These are phyloP conservation scores for Cryphonectria carpinicola DNA, from an alignment of 2,329 filamentous ascomycete species.

Conservation along the genomic window DNA sequence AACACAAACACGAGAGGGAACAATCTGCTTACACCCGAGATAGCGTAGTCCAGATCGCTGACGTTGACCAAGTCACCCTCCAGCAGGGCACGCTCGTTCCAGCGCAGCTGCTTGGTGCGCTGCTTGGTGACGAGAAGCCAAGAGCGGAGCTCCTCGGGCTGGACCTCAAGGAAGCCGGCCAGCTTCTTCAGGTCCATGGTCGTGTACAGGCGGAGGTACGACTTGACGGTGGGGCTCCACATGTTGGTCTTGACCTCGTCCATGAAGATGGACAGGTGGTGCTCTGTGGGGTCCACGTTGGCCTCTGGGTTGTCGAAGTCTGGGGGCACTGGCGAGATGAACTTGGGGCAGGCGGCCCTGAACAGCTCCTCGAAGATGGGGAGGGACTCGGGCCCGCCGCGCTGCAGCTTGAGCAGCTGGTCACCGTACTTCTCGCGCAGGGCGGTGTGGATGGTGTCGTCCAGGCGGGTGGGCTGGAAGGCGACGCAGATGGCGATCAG, in stretches of 20 bases:
- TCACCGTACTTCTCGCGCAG: slow-evolving; percentile 99
- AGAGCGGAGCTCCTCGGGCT: slow-evolving; percentile 92
- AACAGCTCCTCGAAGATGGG: slow-evolving; percentile 99
- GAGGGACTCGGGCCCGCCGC: slow-evolving; percentile 91
- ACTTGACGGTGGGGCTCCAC: slow-evolving; percentile 96
- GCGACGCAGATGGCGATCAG: slow-evolving; percentile 98
- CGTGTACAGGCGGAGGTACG: slow-evolving; percentile 97
- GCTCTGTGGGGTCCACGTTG: slow-evolving; percentile 96
- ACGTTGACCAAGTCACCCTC: slow-evolving; percentile 93
- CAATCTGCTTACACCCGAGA: slow-evolving; percentile 78
- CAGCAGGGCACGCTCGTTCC: slow-evolving; percentile 85
- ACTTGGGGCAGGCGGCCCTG: slow-evolving; percentile 97
- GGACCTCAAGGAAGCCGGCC: slow-evolving; percentile 93
- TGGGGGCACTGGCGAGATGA: slow-evolving; percentile 95
- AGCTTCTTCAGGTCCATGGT: slow-evolving; percentile 99
- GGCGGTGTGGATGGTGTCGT: slow-evolving; percentile 98
- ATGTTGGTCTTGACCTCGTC: slow-evolving; percentile 99
- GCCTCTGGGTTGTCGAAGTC: slow-evolving; percentile 96
- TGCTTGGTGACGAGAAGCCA: slow-evolving; percentile 99
- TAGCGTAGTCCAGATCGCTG: slow-evolving; percentile 94
- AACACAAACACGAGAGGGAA: not conserved
- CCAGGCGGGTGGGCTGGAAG: slow-evolving; percentile 94
- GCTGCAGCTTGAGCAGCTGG: slow-evolving; percentile 95
- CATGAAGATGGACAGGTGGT: slow-evolving; percentile 98
- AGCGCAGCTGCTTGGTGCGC: slow-evolving; percentile 93